Evolutionary conservation across 2,329 filamentous ascomycete species (phyloP).

Genomic region (Epichloe aotearoae): DNA sequence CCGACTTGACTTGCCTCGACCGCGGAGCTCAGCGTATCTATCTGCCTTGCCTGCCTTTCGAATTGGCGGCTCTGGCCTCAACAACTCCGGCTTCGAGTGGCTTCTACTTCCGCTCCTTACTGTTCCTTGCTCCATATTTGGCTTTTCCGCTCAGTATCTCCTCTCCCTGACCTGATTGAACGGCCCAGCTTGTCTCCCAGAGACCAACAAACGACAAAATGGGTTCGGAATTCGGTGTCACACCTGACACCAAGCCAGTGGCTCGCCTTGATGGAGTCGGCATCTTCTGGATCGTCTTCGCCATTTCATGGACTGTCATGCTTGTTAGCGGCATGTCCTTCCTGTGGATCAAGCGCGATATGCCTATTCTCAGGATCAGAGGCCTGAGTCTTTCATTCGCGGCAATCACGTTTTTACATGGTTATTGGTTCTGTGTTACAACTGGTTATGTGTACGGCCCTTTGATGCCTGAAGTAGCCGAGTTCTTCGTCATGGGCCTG

Average conservation of each 20-base stretch:
- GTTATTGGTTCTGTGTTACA: constrained; percentile 29
- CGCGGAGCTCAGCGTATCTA: background rate
- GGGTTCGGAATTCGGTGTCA: constrained; percentile 21
- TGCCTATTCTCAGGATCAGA: constrained; percentile 27
- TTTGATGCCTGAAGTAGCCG: constrained; percentile 34
- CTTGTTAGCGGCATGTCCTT: constrained; percentile 27
- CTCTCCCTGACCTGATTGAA: background rate
- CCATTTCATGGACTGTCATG: constrained; percentile 24
- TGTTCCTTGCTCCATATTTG: background rate
- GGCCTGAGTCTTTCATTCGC: constrained; percentile 27
- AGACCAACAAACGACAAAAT: constrained; percentile 6
- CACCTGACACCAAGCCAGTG: constrained; percentile 17
- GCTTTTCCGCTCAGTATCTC: background rate
- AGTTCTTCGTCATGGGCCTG: constrained; percentile 56
- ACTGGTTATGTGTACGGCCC: constrained; percentile 26
- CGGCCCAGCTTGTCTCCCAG: background rate
- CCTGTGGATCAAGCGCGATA: constrained; percentile 25
- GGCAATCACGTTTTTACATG: constrained; percentile 26
- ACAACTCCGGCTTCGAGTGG: background rate
- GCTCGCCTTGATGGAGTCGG: constrained; percentile 24
- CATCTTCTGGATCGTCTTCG: constrained; percentile 27
- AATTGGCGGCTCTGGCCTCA: background rate
- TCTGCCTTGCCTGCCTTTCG: background rate
- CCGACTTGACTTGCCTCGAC: background rate
- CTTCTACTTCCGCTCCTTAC: background rate